Base-by-base conservation (phyloP, 768 basidiomycete genomes). In the Dioszegia hungarica region DNA sequence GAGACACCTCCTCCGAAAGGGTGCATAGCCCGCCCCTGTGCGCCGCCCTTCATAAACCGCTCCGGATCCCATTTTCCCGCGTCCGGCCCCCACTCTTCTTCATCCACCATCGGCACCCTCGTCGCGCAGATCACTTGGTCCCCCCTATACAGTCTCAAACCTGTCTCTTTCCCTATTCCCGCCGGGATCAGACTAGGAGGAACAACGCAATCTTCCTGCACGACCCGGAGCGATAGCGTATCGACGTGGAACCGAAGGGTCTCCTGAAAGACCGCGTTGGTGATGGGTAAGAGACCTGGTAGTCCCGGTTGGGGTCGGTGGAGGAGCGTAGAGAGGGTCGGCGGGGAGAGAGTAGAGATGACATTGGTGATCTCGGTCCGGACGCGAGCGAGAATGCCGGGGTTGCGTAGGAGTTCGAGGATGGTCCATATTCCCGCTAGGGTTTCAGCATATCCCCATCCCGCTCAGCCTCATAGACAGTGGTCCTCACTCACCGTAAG, bases 1-100 rank as follows among this genome's bases (percentile, higher is more conserved):
- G 65, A 67, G 6, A 57, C 53, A 5, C 65, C 65, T 15, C 65
- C 65, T 27, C 65, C 65, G 48, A 67, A 67, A 11, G 62, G 62
- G 20, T 33, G 34, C 65, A 67, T 63, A 12, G 40, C n/a, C n/a
- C 62, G 56, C 31, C 24, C 34, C 46, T 25, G 31, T 24, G 36
- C 47, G 11, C 24, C 33, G 38, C 31, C 54, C 12, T 54, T 37
- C 22, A 63, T 20, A 19, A 36, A 61, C 28, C 65, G 34, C 22
- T 39, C 28, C 34, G 34, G 37, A 58, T 63, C 55, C 65, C 65
- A 67, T 1, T 20, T 36, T 1, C 24, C 53, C 17, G 62, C 65
- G 17, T 44, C 46, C 5, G 2, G 11, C 6, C 65, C 65, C 65
- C 65, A 67, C 12, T 59, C 54, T 3, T 47, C 52, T 9, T 31